phyloP scores from a whole-genome alignment of 192 early-diverging fungal genomes.

The Helicostylum pulchrum region DNA sequence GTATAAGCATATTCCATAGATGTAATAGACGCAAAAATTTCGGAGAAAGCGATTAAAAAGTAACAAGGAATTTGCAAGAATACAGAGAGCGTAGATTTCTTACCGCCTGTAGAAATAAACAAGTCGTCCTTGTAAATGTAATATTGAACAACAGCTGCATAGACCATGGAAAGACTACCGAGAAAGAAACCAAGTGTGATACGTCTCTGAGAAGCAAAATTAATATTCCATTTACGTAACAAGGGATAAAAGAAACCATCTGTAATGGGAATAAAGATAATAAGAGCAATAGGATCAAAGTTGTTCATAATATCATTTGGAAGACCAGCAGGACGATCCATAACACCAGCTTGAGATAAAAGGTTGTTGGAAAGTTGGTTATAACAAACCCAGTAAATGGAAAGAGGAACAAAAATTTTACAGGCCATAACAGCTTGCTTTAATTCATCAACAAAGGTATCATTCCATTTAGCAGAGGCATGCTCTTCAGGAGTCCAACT shows the following conservation, averaged over 20 bases:
- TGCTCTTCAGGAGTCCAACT: conserved; percentile 12
- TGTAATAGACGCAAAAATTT: conserved; percentile 62
- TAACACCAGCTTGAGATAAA: conserved; percentile 56
- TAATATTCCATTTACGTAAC: conserved; percentile 51
- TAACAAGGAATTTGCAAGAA: conserved; percentile 57
- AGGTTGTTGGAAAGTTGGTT: conserved; percentile 60
- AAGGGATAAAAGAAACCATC: conserved; percentile 54
- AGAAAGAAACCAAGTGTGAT: conserved; percentile 59
- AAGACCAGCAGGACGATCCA: conserved; percentile 44
- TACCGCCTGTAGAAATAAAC: conserved; percentile 33
- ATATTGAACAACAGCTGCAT: conserved; percentile 56
- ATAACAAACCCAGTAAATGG: conserved; percentile 65
- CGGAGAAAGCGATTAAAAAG: conserved; percentile 51
- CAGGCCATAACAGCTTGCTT: conserved; percentile 51
- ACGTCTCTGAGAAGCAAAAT: conserved; percentile 49
- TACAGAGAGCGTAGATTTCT: conserved; percentile 40
- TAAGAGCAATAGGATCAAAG: conserved; percentile 53
- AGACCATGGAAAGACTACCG: conserved; percentile 54
- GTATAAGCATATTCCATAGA: conserved; percentile 67
- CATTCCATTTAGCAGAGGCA: conserved; percentile 40
- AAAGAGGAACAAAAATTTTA: conserved; percentile 58
- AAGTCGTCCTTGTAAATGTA: conserved; percentile 53
- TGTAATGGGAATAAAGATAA: conserved; percentile 54
- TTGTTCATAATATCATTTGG: conserved; percentile 66
- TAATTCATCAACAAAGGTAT: conserved; percentile 60